Evolutionary conservation across 179 eudicot species (phyloP), one percentile per base, ranked within the genome.

Genomic region (Nepenthes alata): DNA sequence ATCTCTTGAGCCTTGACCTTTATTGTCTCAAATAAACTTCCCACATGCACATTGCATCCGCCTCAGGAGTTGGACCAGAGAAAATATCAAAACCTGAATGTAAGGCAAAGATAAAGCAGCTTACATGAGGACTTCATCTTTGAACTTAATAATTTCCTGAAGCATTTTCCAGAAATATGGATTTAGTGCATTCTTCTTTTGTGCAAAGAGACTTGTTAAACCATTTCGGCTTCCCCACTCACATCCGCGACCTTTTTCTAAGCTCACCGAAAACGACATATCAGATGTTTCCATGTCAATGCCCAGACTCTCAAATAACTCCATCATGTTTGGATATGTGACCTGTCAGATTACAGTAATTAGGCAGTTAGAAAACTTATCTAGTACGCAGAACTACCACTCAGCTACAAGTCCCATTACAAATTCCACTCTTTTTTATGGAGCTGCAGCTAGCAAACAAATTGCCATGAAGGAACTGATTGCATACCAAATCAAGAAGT

Each of bases 171-270:
- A 81, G 57, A 85, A 88, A 67, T 79, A 76, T 3, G 95, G 95
- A 70, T 84, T 86, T 1, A 86, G 3, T 1, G 72, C 72, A 77
- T 91, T 91, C 54, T 39, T 82, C 73, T 84, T 91, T 47, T 91
- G 97, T 25, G 97, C 84, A 75, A 88, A 88, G 59, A 91, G 53
- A 63, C 97, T 53, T 1, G 82, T 73, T 8, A 91, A 59, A 8
- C 89, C 94, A 63, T 78, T 85, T 65, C 87, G 82, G 63, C 81
- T 88, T 41, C 97, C 97, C 97, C 97, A 91, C 58, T 91, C 97
- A 47, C 74, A 85, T 8, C 96, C 96, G 0, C 37, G 67, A 7
- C 96, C 96, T 53, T 77, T 58, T 64, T 86, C 84, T 59, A 88
- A 73, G 72, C 97, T 91, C 67, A 91, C 94, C 0, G 97, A 80